Evolutionary conservation across 257 asterid species (phyloP).

Genomic region (Coffea eugenioides): DNA sequence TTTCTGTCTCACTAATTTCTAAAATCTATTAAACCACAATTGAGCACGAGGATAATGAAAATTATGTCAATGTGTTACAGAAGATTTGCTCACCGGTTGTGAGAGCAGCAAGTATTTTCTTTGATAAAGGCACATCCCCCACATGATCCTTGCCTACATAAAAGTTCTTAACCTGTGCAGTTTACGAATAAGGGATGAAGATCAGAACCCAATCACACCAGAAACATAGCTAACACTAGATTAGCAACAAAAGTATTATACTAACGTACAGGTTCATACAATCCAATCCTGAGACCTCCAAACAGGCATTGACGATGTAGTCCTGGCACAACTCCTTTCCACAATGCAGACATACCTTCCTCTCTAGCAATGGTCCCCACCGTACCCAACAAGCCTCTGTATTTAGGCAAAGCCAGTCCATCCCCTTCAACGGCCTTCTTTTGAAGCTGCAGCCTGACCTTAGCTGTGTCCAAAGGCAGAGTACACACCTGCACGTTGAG

Average conservation of each 20-base stretch:
- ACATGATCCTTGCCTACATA: conserved; percentile 93
- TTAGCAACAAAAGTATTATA: background rate
- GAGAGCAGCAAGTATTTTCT: conserved; percentile 93
- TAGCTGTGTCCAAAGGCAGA: conserved; percentile 93
- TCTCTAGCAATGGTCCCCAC: conserved; percentile 96
- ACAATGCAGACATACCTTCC: conserved; percentile 78
- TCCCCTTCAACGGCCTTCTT: conserved; percentile 79
- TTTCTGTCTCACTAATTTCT: background rate
- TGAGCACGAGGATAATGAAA: background rate
- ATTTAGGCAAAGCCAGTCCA: conserved; percentile 63
- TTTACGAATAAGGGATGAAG: background rate
- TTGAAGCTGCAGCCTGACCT: conserved; percentile 95
- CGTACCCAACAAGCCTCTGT: conserved; percentile 88
- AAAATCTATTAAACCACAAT: background rate
- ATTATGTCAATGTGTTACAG: background rate
- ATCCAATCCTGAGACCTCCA: conserved; percentile 93
- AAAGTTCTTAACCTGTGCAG: conserved; percentile 62
- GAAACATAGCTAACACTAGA: background rate
- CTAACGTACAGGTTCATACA: conserved; percentile 84
- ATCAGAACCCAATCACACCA: conserved; percentile 11
- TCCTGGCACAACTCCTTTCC: conserved; percentile 99
- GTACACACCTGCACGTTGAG: conserved; percentile 54
- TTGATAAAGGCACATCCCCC: conserved; percentile 87
- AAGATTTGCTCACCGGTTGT: conserved; percentile 72
- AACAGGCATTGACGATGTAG: conserved; percentile 89